phyloP scores from a whole-genome alignment of 2,329 filamentous ascomycete species.

The Delphinella strobiligena region DNA sequence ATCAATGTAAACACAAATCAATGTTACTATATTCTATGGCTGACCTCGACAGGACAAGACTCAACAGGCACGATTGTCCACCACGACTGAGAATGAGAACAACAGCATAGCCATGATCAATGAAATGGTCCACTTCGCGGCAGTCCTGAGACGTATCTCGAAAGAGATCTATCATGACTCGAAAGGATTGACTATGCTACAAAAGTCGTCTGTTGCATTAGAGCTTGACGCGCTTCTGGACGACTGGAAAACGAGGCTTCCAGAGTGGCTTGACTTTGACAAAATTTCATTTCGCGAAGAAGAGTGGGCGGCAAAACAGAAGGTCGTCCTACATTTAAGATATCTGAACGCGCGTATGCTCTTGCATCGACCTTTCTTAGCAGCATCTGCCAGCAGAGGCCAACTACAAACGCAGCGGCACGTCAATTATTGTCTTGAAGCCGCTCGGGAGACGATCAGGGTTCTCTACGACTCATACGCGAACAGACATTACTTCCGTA shows the following conservation, averaged over 20 bases:
- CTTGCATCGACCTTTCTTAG: slow-evolving; percentile 19
- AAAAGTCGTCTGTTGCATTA: slow-evolving; percentile 12
- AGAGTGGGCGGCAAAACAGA: slow-evolving; percentile 21
- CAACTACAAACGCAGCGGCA: slow-evolving; percentile 11
- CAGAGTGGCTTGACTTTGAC: slow-evolving; percentile 7
- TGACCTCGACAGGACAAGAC: too few species aligned
- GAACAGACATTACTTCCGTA: slow-evolving; percentile 20
- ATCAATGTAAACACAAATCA: neutral
- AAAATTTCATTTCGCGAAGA: slow-evolving; percentile 12
- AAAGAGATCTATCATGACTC: slow-evolving; percentile 15
- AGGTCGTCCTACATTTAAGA: slow-evolving; percentile 19
- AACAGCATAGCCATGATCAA: slow-evolving; percentile 3
- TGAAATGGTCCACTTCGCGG: slow-evolving; percentile 9
- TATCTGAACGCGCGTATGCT: slow-evolving; percentile 21
- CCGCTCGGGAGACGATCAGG: slow-evolving; percentile 17
- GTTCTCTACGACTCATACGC: slow-evolving; percentile 21
- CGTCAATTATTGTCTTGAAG: slow-evolving; percentile 17
- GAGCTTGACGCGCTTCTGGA: slow-evolving; percentile 8
- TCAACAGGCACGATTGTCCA: too few species aligned
- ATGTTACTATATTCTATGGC: too few species aligned
- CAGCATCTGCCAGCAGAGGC: slow-evolving; percentile 10
- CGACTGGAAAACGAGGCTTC: slow-evolving; percentile 9
- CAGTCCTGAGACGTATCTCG: slow-evolving; percentile 16
- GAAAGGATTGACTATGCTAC: neutral
- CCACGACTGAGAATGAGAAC: neutral